These are phyloP conservation scores for Alternaria angustiovoidea DNA, from an alignment of 2,329 filamentous ascomycete genomes.

Conservation along the genomic window DNA sequence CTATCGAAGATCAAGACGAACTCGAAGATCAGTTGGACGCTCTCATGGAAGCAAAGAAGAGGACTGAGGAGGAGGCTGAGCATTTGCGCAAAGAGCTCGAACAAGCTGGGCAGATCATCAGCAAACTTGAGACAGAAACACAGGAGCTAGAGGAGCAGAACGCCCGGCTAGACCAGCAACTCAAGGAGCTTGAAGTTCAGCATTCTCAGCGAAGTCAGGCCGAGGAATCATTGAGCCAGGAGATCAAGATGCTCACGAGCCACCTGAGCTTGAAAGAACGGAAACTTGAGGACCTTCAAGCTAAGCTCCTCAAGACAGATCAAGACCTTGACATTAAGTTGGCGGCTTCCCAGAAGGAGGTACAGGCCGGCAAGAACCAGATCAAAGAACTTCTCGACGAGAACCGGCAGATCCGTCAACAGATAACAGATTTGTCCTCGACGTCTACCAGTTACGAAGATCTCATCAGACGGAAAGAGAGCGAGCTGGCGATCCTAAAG, in stretches of 20 bases:
- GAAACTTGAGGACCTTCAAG: slow-evolving; percentile 87
- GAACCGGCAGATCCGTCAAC: slow-evolving; percentile 81
- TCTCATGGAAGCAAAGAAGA: slow-evolving; percentile 86
- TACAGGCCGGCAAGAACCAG: slow-evolving; percentile 75
- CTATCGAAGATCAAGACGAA: slow-evolving; percentile 91
- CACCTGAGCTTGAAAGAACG: slow-evolving; percentile 88
- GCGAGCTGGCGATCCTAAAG: slow-evolving; percentile 84
- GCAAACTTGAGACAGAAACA: slow-evolving; percentile 86
- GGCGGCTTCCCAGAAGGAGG: slow-evolving; percentile 77
- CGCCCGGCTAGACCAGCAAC: slow-evolving; percentile 72
- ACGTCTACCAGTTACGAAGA: slow-evolving; percentile 97
- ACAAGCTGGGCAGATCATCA: slow-evolving; percentile 87
- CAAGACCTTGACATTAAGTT: slow-evolving; percentile 90
- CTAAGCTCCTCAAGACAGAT: slow-evolving; percentile 81
- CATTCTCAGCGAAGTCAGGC: slow-evolving; percentile 78
- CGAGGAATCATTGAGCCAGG: slow-evolving; percentile 78
- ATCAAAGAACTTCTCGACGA: slow-evolving; percentile 81
- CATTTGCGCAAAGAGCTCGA: slow-evolving; percentile 82
- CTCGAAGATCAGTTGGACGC: slow-evolving; percentile 93
- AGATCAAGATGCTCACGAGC: slow-evolving; percentile 90
- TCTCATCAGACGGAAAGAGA: slow-evolving; percentile 90
- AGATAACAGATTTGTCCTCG: slow-evolving; percentile 84
- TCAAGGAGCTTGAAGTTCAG: slow-evolving; percentile 73
- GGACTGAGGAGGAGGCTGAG: slow-evolving; percentile 84
- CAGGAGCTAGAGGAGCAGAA: slow-evolving; percentile 73